Evolutionary conservation across 345 rosid species (phyloP).

Genomic region (Raphanus raphanistrum): DNA sequence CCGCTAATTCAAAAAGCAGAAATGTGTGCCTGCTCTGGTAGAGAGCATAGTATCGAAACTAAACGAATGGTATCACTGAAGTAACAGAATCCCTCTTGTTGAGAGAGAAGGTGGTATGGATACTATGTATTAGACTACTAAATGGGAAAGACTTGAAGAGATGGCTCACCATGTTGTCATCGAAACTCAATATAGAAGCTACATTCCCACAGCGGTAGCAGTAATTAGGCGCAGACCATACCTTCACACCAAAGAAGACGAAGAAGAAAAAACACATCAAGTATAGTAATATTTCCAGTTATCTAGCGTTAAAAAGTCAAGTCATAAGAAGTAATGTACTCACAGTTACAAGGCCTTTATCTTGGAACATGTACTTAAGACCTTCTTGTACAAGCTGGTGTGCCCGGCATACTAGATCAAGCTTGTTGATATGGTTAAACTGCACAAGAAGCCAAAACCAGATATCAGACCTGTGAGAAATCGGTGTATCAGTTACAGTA

Average conservation of each 20-base stretch:
- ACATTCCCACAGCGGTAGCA: slow-evolving; percentile 99
- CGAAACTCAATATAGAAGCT: slow-evolving; percentile 96
- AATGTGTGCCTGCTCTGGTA: neutral
- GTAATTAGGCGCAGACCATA: slow-evolving; percentile 99
- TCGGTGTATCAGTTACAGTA: slow-evolving; percentile 11
- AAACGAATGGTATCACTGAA: neutral
- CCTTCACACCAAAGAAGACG: slow-evolving; percentile 50
- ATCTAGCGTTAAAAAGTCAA: neutral
- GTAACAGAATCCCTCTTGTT: slow-evolving; percentile 3
- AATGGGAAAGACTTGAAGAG: slow-evolving; percentile 2
- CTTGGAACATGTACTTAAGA: slow-evolving; percentile 98
- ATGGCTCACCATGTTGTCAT: slow-evolving; percentile 86
- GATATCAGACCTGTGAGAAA: slow-evolving; percentile 7
- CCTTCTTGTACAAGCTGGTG: slow-evolving; percentile 99
- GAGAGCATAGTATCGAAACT: neutral
- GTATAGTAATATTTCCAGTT: slow-evolving; percentile 9
- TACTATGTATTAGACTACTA: neutral
- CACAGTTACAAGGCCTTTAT: slow-evolving; percentile 98
- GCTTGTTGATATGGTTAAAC: slow-evolving; percentile 94
- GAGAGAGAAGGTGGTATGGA: neutral
- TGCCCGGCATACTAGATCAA: slow-evolving; percentile 95
- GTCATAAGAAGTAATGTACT: slow-evolving; percentile 31
- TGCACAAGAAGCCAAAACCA: slow-evolving; percentile 42
- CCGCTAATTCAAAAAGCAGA: neutral
- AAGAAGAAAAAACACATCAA: neutral